Evolutionary conservation across 2,329 filamentous ascomycete genomes (phyloP).

Genomic region (Neophaeococcomyces aloes): DNA sequence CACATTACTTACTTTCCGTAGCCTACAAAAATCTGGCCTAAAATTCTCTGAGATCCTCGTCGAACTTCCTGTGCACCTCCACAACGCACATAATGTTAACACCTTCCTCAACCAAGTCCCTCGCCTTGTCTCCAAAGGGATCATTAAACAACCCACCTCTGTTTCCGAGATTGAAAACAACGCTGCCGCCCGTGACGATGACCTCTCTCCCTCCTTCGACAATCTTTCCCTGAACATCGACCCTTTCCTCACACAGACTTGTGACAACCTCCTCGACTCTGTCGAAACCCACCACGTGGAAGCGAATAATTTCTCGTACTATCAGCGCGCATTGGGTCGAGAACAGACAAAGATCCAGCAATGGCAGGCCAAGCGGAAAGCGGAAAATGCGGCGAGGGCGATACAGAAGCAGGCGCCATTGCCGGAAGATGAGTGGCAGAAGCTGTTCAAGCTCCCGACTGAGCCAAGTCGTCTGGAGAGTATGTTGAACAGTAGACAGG

Average conservation of each 20-base stretch:
- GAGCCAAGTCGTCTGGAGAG: conserved; percentile 89
- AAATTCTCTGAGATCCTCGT: conserved; percentile 87
- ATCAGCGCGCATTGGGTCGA: conserved; percentile 82
- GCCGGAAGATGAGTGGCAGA: conserved; percentile 96
- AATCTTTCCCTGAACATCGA: conserved; percentile 87
- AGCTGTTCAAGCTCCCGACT: conserved; percentile 92
- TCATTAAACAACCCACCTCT: conserved; percentile 58
- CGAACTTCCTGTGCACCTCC: conserved; percentile 78
- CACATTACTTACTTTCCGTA: conserved; percentile 32
- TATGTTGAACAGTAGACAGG: conserved; percentile 89
- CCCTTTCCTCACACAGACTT: conserved; percentile 96
- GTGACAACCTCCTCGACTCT: conserved; percentile 87
- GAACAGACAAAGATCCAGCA: conserved; percentile 94
- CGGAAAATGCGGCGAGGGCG: conserved; percentile 76
- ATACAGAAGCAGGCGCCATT: conserved; percentile 80
- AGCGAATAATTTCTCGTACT: conserved; percentile 98
- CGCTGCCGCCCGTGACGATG: conserved; percentile 45
- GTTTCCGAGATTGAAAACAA: conserved; percentile 66
- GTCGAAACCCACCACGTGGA: conserved; percentile 98
- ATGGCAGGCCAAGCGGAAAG: conserved; percentile 94
- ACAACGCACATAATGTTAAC: conserved; percentile 97
- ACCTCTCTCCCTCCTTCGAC: conserved; percentile 80
- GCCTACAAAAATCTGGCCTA: conserved; percentile 87
- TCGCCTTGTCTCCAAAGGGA: conserved; percentile 38
- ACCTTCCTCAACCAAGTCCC: conserved; percentile 91